These are phyloP conservation scores for Theileria sp. DNA, from an alignment of 169 alveolate genomes.

Conservation along the genomic window DNA sequence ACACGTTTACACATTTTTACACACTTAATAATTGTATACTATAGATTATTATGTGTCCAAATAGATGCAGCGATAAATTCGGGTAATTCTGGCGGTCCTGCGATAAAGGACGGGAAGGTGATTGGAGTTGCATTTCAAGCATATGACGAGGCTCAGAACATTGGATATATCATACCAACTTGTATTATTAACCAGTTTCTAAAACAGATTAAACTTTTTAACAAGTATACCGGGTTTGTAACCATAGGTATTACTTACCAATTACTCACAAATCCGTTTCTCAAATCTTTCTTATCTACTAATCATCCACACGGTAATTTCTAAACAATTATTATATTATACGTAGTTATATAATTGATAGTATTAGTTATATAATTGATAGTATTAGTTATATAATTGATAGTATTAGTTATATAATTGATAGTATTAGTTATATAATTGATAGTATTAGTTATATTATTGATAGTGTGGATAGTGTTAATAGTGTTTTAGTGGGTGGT, in stretches of 20 bases:
- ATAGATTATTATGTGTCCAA: slow-evolving; percentile 82
- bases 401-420: too few species aligned
- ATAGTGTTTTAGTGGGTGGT: slow-evolving; percentile 58
- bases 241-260: slow-evolving; percentile 78
- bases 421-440: too few species aligned
- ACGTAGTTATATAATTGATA: too few species aligned
- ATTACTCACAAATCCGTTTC: slow-evolving; percentile 70
- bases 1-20: too few species aligned
- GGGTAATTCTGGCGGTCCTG: slow-evolving; percentile 88
- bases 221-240: slow-evolving; percentile 75
- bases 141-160: slow-evolving; percentile 79
- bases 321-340: too few species aligned
- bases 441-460: too few species aligned
- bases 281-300: slow-evolving; percentile 69
- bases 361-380: too few species aligned
- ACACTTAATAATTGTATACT: too few species aligned
- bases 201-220: slow-evolving; percentile 54
- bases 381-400: too few species aligned
- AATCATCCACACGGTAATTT: neutral
- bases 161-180: slow-evolving; percentile 80
- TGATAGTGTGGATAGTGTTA: slow-evolving; percentile 17
- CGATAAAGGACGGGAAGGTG: slow-evolving; percentile 78
- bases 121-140: slow-evolving; percentile 85
- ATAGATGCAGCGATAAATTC: slow-evolving; percentile 89
- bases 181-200: slow-evolving; percentile 73